These are phyloP conservation scores for Thelephora terrestris DNA, from an alignment of 1,284 basidiomycete species.

Conservation along the genomic window DNA sequence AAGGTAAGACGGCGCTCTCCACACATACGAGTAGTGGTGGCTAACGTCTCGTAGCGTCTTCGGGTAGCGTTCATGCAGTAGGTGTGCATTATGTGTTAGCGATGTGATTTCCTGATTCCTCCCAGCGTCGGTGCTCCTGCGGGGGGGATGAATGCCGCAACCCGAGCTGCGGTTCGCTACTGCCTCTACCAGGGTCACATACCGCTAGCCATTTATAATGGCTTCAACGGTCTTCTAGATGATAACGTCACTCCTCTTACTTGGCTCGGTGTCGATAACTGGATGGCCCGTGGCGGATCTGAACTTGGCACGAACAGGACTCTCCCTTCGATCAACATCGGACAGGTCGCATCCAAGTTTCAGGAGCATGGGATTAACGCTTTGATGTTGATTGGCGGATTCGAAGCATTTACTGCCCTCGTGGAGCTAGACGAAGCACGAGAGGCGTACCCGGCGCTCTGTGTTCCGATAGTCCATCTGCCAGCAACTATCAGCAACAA, in stretches of 20 bases:
- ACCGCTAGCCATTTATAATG: conserved; percentile 88
- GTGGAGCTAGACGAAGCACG: conserved; percentile 73
- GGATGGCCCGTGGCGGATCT: conserved; percentile 95
- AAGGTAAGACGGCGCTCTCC: conserved; percentile 33
- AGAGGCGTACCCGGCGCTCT: conserved; percentile 80
- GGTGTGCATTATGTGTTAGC: conserved; percentile 22
- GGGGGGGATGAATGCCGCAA: conserved; percentile 98
- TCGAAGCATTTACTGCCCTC: conserved; percentile 85
- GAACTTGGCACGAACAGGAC: conserved; percentile 95
- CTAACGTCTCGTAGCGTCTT: conserved; percentile 46
- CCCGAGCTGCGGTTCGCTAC: conserved; percentile 88
- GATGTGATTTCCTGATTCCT: neutral
- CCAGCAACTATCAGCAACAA: conserved; percentile 98
- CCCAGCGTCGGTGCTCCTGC: conserved; percentile 89
- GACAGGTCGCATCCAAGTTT: conserved; percentile 81
- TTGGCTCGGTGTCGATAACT: conserved; percentile 97
- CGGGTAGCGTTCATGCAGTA: conserved; percentile 90
- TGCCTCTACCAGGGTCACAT: conserved; percentile 89
- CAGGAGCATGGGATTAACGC: conserved; percentile 80
- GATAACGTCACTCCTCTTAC: conserved; percentile 79
- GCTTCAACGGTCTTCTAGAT: conserved; percentile 89
- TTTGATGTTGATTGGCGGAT: conserved; percentile 89
- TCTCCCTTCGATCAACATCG: conserved; percentile 79
- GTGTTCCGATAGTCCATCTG: conserved; percentile 88
- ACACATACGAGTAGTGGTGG: conserved; percentile 4